phyloP scores from a whole-genome alignment of 2,329 filamentous ascomycete species.

The Corinectria fuckeliana region DNA sequence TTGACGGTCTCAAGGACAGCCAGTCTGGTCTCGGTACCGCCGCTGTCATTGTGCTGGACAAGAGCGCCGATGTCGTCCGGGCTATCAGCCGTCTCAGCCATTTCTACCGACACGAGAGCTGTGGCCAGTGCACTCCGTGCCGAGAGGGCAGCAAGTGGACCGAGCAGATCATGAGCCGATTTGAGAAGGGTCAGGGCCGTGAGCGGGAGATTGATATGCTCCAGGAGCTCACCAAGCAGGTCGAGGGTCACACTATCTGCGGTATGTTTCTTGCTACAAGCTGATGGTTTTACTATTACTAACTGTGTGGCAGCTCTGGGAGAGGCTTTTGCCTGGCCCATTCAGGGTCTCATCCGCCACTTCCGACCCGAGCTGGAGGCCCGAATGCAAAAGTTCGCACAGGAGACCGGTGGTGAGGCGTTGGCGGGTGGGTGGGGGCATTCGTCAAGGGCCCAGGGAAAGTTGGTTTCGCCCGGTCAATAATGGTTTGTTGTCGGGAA shows the following conservation, averaged over 20 bases:
- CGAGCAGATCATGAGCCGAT: slow-evolving; percentile 97
- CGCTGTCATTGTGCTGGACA: slow-evolving; percentile 99
- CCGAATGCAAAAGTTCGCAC: slow-evolving; percentile 81
- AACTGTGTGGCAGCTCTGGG: slow-evolving; percentile 70
- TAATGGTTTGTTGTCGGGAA: slow-evolving; percentile 54
- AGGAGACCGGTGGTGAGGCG: slow-evolving; percentile 74
- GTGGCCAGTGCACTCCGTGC: slow-evolving; percentile 99
- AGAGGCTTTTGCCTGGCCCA: slow-evolving; percentile 97
- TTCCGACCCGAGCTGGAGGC: slow-evolving; percentile 96
- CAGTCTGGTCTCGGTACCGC: slow-evolving; percentile 97
- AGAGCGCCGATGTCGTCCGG: slow-evolving; percentile 93
- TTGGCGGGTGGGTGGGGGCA: slow-evolving; percentile 89
- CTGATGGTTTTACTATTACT: slow-evolving; percentile 27
- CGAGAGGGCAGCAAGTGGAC: slow-evolving; percentile 99
- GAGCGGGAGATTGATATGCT: slow-evolving; percentile 98
- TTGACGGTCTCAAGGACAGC: slow-evolving; percentile 96
- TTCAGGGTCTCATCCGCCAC: slow-evolving; percentile 97
- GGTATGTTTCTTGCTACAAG: slow-evolving; percentile 60
- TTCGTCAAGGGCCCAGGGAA: slow-evolving; percentile 76
- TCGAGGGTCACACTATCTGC: slow-evolving; percentile 98
- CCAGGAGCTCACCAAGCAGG: slow-evolving; percentile 98
- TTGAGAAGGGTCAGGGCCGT: slow-evolving; percentile 88
- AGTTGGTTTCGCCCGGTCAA: slow-evolving; percentile 88
- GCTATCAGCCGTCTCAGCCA: slow-evolving; percentile 91
- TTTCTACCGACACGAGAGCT: slow-evolving; percentile 98